Evolutionary conservation across 1,284 basidiomycete genomes (phyloP).

Genomic region (Xerocomus cyaneibrunnescens): DNA sequence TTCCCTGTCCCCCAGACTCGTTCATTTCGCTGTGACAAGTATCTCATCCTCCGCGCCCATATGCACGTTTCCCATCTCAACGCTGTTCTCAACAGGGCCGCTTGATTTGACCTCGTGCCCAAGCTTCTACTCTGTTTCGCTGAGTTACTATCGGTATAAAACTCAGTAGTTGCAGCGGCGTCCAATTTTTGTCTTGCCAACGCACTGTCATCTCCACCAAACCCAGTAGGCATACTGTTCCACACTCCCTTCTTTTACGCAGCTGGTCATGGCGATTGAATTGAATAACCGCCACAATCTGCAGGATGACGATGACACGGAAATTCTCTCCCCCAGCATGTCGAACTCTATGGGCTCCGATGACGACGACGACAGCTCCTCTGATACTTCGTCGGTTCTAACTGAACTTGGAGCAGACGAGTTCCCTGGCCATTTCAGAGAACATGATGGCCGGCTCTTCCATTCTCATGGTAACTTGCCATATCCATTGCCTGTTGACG

Average conservation of each 20-base stretch:
- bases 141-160: slow-evolving; percentile 41
- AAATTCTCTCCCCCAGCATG: slow-evolving; percentile 11
- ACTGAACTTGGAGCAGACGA: slow-evolving; percentile 47
- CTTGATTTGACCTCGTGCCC: slow-evolving; percentile 37
- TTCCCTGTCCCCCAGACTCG: slow-evolving; percentile 4
- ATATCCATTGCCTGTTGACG: slow-evolving; percentile 69
- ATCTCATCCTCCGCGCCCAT: slow-evolving; percentile 13
- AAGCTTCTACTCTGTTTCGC: slow-evolving; percentile 41
- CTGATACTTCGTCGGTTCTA: slow-evolving; percentile 44
- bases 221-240: slow-evolving; percentile 19
- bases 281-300: slow-evolving; percentile 24
- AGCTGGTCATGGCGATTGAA: slow-evolving; percentile 32
- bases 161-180: slow-evolving; percentile 40
- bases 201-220: slow-evolving; percentile 34
- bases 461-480: slow-evolving; percentile 58
- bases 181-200: slow-evolving; percentile 41
- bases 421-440: slow-evolving; percentile 56
- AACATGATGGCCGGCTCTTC: slow-evolving; percentile 58
- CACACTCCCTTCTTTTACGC: slow-evolving; percentile 5
- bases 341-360: slow-evolving; percentile 4
- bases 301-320: slow-evolving; percentile 24
- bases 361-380: slow-evolving; percentile 34
- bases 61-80: slow-evolving; percentile 27
- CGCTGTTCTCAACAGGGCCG: slow-evolving; percentile 32
- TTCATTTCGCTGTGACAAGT: slow-evolving; percentile 17